Conservation (phyloP, 768 basidiomycete genomes). For the Collybia mongolica region DNA sequence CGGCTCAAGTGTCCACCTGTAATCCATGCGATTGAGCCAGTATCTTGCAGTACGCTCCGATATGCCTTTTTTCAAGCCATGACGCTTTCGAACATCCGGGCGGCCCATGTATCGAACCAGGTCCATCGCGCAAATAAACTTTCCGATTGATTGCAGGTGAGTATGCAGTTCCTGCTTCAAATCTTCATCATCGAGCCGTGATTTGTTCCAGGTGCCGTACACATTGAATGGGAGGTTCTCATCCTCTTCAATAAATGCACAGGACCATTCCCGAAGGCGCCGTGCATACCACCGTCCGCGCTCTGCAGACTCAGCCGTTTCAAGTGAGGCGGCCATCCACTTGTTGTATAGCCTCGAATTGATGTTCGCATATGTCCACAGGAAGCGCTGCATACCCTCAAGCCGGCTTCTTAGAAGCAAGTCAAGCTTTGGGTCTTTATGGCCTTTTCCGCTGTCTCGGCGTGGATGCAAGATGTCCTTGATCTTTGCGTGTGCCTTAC, state of each 20-base stretch:
- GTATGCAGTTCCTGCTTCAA: neutral
- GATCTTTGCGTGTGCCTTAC: neutral
- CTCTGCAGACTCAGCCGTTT: neutral
- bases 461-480: constrained; percentile 1
- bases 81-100: neutral
- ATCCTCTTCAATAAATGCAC: neutral
- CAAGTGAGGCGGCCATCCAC: neutral
- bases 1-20: constrained; percentile 19
- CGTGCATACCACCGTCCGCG: constrained; percentile 6
- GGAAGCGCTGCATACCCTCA: constrained; percentile 2
- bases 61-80: constrained; percentile 13
- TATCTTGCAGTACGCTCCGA: constrained; percentile 19
- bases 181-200: neutral
- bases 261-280: neutral
- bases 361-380: neutral
- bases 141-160: constrained; percentile 1
- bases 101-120: constrained; percentile 7
- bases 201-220: constrained; percentile 1
- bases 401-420: constrained; percentile 3
- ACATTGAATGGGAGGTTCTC: neutral
- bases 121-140: constrained; percentile 10
- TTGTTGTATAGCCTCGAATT: neutral
- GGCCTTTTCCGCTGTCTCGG: constrained; percentile 2
- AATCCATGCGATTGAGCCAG: constrained; percentile 30
- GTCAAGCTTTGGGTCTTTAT: constrained; percentile 4